Percentiles rank a stretch among this genome's conserved stretches.
phyloP scores from a whole-genome alignment of 768 basidiomycete species.

The Russula virescens region DNA sequence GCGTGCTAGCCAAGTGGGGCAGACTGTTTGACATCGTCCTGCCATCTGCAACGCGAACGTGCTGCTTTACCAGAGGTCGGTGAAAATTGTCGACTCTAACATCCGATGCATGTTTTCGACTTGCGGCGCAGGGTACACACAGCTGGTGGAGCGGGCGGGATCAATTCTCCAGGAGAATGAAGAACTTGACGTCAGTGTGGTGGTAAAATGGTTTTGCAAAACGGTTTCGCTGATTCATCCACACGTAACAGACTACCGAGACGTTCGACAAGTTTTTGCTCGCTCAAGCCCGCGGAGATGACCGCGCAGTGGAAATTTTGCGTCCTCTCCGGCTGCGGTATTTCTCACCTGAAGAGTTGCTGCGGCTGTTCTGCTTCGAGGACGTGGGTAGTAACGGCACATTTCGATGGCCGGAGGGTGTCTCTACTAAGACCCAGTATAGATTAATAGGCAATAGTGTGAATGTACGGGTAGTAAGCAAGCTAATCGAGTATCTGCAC shows the following conservation, averaged over 20 bases:
- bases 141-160: constrained; percentile 69
- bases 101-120: neutral
- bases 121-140: constrained; percentile 56
- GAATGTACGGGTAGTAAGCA: constrained; percentile 65
- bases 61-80: constrained; percentile 77
- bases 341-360: constrained; percentile 66
- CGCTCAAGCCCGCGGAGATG: constrained; percentile 37
- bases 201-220: neutral
- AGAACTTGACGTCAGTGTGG: constrained; percentile 48
- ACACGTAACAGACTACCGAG: constrained; percentile 45
- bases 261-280: constrained; percentile 52
- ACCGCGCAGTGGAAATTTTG: constrained; percentile 48
- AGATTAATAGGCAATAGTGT: constrained; percentile 78
- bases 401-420: constrained; percentile 58
- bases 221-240: neutral
- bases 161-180: constrained; percentile 73
- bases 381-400: constrained; percentile 18
- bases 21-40: constrained; percentile 73
- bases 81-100: neutral
- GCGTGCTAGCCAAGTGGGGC: constrained; percentile 67
- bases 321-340: constrained; percentile 62
- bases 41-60: constrained; percentile 55
- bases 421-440: constrained; percentile 67
- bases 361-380: constrained; percentile 61
- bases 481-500: constrained; percentile 54